A percentile compares a stretch with the other conserved stretches of the same genome.
Conservation (phyloP, 129 eudicot genomes). For the Escallonia herrerae region DNA sequence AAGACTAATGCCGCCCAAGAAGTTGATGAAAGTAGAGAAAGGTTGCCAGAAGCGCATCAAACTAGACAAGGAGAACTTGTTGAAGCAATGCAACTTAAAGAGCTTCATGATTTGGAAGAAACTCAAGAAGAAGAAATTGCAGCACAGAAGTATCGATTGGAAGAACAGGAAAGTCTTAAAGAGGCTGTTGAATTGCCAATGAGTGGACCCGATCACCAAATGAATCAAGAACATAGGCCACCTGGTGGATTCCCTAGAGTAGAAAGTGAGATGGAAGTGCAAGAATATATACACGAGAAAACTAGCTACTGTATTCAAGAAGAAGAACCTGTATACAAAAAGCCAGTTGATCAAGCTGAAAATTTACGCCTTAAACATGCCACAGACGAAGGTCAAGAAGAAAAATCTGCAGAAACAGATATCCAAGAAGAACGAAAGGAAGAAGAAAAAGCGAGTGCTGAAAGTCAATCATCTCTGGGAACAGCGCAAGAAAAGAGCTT, state of each 20-base stretch:
- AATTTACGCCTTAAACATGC: not conserved
- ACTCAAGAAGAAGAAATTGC: not conserved
- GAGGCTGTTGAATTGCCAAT: not conserved
- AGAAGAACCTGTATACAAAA: too few relatives aligned
- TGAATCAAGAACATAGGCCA: not conserved
- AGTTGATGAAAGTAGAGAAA: not conserved
- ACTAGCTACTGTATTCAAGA: too few relatives aligned
- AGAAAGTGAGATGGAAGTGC: not conserved
- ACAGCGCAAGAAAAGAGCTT: conserved; percentile 13
- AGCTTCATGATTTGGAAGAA: conserved; percentile 9
- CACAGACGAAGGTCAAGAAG: not conserved
- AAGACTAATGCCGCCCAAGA: conserved; percentile 4
- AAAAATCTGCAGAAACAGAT: not conserved
- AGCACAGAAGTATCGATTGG: not conserved
- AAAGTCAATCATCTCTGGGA: conserved; percentile 8
- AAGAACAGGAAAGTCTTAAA: too few relatives aligned
- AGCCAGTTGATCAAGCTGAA: conserved; percentile 7
- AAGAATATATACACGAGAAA: conserved; percentile 2
- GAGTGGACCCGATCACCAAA: not conserved
- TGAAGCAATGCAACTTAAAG: not conserved
- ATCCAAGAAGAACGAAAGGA: not conserved
- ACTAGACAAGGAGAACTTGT: not conserved
- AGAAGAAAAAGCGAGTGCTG: too few relatives aligned
- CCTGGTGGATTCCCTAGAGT: not conserved
- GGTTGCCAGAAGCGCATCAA: not conserved